These are phyloP conservation scores for Vigna hirtella DNA, from an alignment of 306 rosid genomes.

Conservation along the genomic window DNA sequence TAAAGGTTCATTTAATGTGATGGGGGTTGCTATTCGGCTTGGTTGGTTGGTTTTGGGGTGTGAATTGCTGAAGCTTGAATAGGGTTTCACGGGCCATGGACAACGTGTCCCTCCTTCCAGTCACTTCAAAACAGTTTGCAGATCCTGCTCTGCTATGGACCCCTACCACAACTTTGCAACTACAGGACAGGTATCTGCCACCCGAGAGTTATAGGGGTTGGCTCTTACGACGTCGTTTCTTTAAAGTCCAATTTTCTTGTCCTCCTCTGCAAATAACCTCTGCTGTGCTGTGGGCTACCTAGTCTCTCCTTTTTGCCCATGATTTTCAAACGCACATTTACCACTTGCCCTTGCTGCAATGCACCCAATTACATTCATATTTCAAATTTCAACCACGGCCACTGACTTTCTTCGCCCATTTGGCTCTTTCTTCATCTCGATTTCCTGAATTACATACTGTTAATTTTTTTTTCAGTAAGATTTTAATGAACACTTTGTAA, in stretches of 20 bases:
- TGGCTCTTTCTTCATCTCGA: conserved; percentile 30
- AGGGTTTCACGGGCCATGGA: conserved; percentile 60
- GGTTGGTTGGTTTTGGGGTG: conserved; percentile 18
- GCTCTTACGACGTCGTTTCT: conserved; percentile 47
- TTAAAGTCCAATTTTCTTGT: not conserved
- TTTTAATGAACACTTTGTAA: too few species aligned
- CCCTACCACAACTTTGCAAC: conserved; percentile 48
- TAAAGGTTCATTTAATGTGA: conserved; percentile 45
- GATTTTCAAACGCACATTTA: conserved; percentile 17
- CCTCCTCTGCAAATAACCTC: conserved; percentile 12
- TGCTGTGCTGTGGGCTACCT: not conserved
- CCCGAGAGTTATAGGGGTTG: conserved; percentile 16
- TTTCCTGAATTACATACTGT: not conserved
- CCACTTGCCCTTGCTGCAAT: not conserved
- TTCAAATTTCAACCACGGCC: conserved; percentile 7
- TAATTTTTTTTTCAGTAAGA: too few species aligned
- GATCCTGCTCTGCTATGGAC: conserved; percentile 58
- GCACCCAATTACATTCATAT: not conserved
- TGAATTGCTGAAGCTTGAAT: conserved; percentile 38
- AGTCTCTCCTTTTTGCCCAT: conserved; percentile 15
- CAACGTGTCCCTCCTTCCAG: conserved; percentile 66
- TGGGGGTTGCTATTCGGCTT: conserved; percentile 34
- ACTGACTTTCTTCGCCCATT: conserved; percentile 2
- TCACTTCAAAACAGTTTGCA: conserved; percentile 73
- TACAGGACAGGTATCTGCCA: conserved; percentile 42